Evolutionary conservation across 352 stramenopile species (phyloP).

Genomic region (Globisporangium uncinulatum): DNA sequence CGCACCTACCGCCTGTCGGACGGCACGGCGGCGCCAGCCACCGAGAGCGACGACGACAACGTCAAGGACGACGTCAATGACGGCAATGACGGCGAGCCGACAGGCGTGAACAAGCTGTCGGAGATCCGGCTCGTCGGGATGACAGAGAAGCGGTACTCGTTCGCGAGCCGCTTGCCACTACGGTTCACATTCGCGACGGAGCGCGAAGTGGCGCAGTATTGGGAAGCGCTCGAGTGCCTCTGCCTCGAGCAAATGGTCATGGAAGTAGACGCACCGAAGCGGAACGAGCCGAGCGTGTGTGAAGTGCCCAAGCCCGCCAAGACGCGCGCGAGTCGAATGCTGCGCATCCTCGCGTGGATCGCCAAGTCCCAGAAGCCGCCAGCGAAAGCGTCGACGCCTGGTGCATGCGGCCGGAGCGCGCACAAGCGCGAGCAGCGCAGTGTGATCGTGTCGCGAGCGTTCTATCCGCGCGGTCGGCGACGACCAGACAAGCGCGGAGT

Average conservation of each 20-base stretch:
- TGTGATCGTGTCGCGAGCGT: constrained; percentile 62
- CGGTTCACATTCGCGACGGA: constrained; percentile 35
- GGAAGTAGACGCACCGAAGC: constrained; percentile 51
- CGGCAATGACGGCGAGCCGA: background rate
- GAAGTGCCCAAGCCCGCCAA: constrained; percentile 56
- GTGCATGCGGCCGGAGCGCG: background rate
- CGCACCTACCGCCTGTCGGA: background rate
- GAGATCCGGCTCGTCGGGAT: constrained; percentile 51
- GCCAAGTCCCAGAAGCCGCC: constrained; percentile 47
- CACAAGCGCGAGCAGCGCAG: constrained; percentile 21
- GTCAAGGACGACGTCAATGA: too few relatives aligned
- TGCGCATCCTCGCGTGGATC: constrained; percentile 69
- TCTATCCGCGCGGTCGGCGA: constrained; percentile 15
- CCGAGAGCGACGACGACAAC: background rate
- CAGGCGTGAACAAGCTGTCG: constrained; percentile 19
- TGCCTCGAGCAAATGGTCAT: constrained; percentile 79
- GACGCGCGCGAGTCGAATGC: constrained; percentile 59
- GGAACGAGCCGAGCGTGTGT: constrained; percentile 49
- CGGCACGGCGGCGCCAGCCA: background rate
- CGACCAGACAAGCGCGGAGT: background rate
- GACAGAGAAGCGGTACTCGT: constrained; percentile 69
- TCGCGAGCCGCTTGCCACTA: constrained; percentile 48
- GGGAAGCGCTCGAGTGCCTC: constrained; percentile 74
- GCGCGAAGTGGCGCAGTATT: constrained; percentile 57
- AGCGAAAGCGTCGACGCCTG: constrained; percentile 7